Evolutionary conservation across 139 green algal species (phyloP), one percentile per base, ranked within the genome.

Genomic region (Zygnema cylindricum): DNA sequence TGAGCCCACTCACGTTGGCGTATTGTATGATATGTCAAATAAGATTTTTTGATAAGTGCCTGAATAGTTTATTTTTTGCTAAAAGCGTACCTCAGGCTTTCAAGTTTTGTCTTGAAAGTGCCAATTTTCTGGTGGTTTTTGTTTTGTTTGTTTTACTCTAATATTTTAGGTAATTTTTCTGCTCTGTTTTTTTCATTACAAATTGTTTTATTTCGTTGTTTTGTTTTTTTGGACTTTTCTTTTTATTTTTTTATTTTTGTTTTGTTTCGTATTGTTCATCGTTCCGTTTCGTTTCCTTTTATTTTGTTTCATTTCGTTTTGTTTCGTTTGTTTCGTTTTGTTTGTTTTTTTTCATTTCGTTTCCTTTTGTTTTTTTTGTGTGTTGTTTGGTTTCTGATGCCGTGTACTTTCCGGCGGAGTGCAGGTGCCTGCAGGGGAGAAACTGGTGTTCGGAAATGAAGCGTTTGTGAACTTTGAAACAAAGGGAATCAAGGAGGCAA

Each of bases 351-450:
- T n/a, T n/a, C n/a, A n/a, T n/a, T n/a, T n/a, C n/a, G n/a, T n/a
- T n/a, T n/a, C n/a, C n/a, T n/a, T n/a, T n/a, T n/a, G n/a, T n/a
- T n/a, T n/a, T n/a, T n/a, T n/a, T n/a, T n/a, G n/a, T n/a, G n/a
- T n/a, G n/a, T n/a, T n/a, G 57, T 25, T 30, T 30, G 30, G 30
- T 30, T 30, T 30, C 57, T 30, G 30, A 25, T 30, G 30, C 57
- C n/a, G n/a, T n/a, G n/a, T n/a, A n/a, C n/a, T n/a, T n/a, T n/a
- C n/a, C 11, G 32, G 3, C 41, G n/a, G 30, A 82, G 83, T 41
- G 87, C 87, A 91, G 87, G 88, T 99, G 33, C 97, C 97, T 0
- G 79, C 95, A 0, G 97, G 97, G 2, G 93, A 94, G 76, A 90
- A 82, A 23, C 91, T 99, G 41, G 95, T 97, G 91, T 98, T 95